A percentile compares a stretch with the other conserved stretches of the same genome.
Conservation (phyloP, 805 yeast genomes). For the Millerozyma miso region DNA sequence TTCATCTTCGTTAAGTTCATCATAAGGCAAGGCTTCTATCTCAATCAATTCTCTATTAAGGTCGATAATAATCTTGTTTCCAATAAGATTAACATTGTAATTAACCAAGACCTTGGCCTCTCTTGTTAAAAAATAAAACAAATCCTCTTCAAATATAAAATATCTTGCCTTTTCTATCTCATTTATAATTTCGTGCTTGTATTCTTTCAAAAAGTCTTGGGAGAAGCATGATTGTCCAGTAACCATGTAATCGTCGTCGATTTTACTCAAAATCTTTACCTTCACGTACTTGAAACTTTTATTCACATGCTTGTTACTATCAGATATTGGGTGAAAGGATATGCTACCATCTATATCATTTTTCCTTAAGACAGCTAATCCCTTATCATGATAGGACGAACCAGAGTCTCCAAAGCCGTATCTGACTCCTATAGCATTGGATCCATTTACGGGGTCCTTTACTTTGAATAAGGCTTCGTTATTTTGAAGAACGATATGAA, state of each 20-base stretch:
- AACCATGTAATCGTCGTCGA: conserved; percentile 49
- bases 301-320: conserved; percentile 29
- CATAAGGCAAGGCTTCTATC: conserved; percentile 56
- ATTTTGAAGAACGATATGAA: conserved; percentile 42
- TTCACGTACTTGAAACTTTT: conserved; percentile 47
- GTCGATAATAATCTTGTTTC: conserved; percentile 62
- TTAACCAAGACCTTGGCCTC: conserved; percentile 72
- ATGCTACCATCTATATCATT: conserved; percentile 32
- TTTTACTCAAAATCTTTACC: conserved; percentile 54
- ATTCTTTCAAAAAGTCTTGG: conserved; percentile 11
- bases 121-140: conserved; percentile 69
- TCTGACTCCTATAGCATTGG: conserved; percentile 68
- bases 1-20: conserved; percentile 38
- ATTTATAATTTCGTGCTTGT: conserved; percentile 33
- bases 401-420: conserved; percentile 94
- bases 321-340: conserved; percentile 26
- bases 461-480: conserved; percentile 66
- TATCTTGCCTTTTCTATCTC: conserved; percentile 66
- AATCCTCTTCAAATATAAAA: conserved; percentile 82
- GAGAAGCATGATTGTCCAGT: conserved; percentile 53
- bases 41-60: conserved; percentile 64
- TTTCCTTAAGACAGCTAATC: conserved; percentile 67
- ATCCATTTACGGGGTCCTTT: conserved; percentile 44
- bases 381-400: conserved; percentile 67
- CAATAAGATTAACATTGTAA: conserved; percentile 62